Conservation (phyloP, 73 alveolate species). For the Stentor coeruleus region DNA sequence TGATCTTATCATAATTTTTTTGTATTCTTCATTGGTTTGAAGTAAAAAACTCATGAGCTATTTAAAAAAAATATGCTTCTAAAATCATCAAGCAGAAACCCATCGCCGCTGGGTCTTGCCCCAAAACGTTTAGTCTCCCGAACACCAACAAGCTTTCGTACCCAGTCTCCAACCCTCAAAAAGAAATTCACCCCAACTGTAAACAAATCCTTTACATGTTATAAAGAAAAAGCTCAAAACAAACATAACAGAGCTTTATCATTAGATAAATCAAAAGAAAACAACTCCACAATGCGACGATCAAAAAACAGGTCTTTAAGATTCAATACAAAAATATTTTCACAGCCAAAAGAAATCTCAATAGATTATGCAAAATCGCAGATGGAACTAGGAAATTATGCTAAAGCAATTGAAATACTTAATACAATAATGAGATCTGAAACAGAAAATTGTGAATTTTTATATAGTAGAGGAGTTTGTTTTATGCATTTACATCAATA, state of each 20-base stretch:
- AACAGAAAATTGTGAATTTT: background rate
- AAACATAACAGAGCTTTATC: background rate
- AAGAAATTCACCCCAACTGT: slow-evolving; percentile 21
- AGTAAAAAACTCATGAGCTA: too few relatives aligned
- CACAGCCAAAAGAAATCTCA: background rate
- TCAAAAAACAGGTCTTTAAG: background rate
- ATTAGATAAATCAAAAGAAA: background rate
- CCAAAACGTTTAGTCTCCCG: background rate
- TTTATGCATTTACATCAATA: slow-evolving; percentile 2
- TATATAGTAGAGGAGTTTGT: slow-evolving; percentile 12
- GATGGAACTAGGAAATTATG: background rate
- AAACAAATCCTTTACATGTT: background rate
- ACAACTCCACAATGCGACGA: background rate
- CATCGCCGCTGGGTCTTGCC: background rate
- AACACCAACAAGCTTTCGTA: background rate
- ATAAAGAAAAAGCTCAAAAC: background rate
- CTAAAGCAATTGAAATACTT: slow-evolving; percentile 7
- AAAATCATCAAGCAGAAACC: slow-evolving; percentile 1
- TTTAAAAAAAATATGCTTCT: background rate
- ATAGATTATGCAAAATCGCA: background rate
- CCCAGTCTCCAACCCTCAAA: background rate
- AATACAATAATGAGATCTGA: background rate
- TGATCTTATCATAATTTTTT: too few relatives aligned
- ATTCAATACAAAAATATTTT: background rate
- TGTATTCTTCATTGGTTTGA: too few relatives aligned